phyloP scores from a whole-genome alignment of 495 filamentous ascomycete species.

The Trichoderma gamsii region DNA sequence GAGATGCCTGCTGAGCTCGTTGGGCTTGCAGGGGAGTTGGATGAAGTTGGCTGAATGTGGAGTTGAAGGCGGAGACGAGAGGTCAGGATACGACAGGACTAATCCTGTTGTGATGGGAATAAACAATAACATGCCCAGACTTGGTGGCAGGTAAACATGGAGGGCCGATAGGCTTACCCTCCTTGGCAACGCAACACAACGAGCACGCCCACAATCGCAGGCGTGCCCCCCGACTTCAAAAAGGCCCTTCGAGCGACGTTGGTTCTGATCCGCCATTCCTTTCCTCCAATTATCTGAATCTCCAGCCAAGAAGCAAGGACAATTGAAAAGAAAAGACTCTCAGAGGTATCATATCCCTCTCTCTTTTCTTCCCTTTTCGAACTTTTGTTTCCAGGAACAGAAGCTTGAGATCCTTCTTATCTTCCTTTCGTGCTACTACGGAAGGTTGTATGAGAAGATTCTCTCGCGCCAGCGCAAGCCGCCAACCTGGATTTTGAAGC shows the following conservation, averaged over 20 bases:
- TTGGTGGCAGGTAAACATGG: slow-evolving; percentile 26
- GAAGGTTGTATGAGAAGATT: slow-evolving; percentile 87
- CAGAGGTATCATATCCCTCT: slow-evolving; percentile 18
- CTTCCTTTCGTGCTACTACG: slow-evolving; percentile 83
- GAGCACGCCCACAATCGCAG: slow-evolving; percentile 6
- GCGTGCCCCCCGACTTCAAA: slow-evolving; percentile 14
- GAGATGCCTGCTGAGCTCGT: slow-evolving; percentile 8
- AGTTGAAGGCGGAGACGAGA: slow-evolving; percentile 14
- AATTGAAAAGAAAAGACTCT: slow-evolving; percentile 15
- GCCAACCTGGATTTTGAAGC: slow-evolving; percentile 99
- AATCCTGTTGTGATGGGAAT: slow-evolving; percentile 27
- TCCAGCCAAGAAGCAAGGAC: background rate
- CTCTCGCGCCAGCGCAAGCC: slow-evolving; percentile 61
- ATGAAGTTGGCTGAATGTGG: slow-evolving; percentile 11
- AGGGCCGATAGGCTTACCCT: slow-evolving; percentile 14
- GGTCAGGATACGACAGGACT: slow-evolving; percentile 21
- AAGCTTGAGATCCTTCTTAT: slow-evolving; percentile 88
- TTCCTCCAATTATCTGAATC: slow-evolving; percentile 15
- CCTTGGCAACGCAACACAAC: slow-evolving; percentile 10
- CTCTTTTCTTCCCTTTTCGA: slow-evolving; percentile 27
- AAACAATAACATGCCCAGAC: slow-evolving; percentile 27
- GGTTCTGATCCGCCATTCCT: background rate
- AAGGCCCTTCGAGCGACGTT: slow-evolving; percentile 13
- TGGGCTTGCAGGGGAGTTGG: slow-evolving; percentile 12
- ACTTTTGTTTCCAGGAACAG: slow-evolving; percentile 51